Conservation (phyloP, 1,284 basidiomycete species). For the Agaricales sp. region DNA sequence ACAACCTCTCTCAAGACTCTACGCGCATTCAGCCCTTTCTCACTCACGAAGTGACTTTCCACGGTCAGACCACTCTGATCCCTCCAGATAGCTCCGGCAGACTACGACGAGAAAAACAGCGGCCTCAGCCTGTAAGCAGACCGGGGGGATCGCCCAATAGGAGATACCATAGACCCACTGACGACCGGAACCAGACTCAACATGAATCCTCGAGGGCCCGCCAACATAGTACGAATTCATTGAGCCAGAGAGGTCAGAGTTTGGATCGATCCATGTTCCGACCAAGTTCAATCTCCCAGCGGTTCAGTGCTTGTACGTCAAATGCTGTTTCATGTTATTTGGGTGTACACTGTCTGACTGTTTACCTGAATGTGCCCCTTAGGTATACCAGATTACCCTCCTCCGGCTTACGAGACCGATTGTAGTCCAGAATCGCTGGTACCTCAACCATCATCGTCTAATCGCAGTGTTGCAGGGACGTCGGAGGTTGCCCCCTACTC, state of each 20-base stretch:
- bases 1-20: conserved; percentile 32
- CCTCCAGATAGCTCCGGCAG: conserved; percentile 43
- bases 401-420: background rate
- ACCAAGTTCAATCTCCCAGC: background rate
- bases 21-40: conserved; percentile 47
- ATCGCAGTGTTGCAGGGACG: background rate
- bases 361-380: background rate
- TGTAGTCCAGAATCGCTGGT: background rate
- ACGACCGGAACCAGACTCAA: background rate
- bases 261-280: background rate
- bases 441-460: background rate
- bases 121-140: background rate
- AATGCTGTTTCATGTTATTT: background rate
- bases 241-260: background rate
- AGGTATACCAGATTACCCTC: background rate
- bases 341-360: background rate
- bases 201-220: background rate
- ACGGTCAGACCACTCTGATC: conserved; percentile 39
- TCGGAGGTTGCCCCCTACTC: background rate
- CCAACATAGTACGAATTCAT: background rate
- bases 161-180: background rate
- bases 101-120: conserved; percentile 35
- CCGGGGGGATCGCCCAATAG: background rate
- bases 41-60: conserved; percentile 42
- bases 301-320: background rate